Conservation (phyloP, 2,329 filamentous ascomycete genomes). For the Neofusicoccum umdonicola region DNA sequence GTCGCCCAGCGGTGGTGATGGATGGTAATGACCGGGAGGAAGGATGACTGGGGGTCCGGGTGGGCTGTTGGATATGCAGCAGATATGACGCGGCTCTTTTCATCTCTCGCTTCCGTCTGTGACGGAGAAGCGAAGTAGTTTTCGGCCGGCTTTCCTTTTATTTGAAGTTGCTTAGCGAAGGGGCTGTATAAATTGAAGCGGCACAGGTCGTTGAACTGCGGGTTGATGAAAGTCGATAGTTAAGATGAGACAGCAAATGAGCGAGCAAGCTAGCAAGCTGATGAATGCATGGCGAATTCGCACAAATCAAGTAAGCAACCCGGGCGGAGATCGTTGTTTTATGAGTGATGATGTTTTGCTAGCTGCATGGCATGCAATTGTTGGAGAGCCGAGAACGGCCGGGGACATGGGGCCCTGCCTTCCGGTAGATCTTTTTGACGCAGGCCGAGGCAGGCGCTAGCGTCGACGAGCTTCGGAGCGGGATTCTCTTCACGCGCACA, state of each 20-base stretch:
- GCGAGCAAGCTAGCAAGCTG: neutral
- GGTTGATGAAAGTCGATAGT: neutral
- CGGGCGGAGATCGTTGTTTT: neutral
- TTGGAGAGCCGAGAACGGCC: neutral
- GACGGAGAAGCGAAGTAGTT: neutral
- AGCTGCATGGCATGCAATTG: neutral
- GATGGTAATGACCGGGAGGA: neutral
- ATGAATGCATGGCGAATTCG: neutral
- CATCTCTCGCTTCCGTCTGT: neutral
- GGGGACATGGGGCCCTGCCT: neutral
- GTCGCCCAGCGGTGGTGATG: neutral
- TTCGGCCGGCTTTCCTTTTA: neutral
- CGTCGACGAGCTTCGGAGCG: neutral
- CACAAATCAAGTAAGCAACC: conserved; percentile 7
- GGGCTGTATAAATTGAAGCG: neutral
- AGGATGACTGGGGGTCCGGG: neutral
- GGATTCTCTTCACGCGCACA: neutral
- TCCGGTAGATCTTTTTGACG: neutral
- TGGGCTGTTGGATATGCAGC: neutral
- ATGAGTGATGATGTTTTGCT: neutral
- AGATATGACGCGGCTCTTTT: neutral
- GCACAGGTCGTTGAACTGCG: neutral
- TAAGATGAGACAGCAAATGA: conserved; percentile 1
- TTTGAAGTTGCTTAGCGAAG: neutral
- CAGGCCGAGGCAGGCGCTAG: neutral